Conservation (phyloP, 441 rosid species). For the California macrophylla region DNA sequence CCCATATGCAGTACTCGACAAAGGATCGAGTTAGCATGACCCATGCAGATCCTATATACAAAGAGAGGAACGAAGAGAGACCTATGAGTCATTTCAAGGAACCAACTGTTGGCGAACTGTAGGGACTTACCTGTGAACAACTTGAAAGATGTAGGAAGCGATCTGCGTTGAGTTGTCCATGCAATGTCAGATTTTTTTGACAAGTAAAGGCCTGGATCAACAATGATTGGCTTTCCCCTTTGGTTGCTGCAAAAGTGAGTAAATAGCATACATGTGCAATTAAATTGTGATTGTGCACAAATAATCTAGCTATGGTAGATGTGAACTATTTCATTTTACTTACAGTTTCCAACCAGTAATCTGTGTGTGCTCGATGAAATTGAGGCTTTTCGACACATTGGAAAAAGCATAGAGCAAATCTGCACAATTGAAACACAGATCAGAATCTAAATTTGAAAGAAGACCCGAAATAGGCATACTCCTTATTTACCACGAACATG, state of each 20-base stretch:
- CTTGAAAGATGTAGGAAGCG: slow-evolving; percentile 81
- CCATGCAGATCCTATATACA: slow-evolving; percentile 77
- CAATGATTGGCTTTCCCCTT: slow-evolving; percentile 67
- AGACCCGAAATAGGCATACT: neutral
- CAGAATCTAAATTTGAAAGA: slow-evolving; percentile 12
- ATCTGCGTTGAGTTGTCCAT: slow-evolving; percentile 72
- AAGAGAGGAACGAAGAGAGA: slow-evolving; percentile 6
- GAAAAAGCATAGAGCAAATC: slow-evolving; percentile 71
- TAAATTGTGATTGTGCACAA: neutral
- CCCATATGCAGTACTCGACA: slow-evolving; percentile 70
- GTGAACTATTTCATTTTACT: slow-evolving; percentile 22
- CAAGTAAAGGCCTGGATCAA: slow-evolving; percentile 87
- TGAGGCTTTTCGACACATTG: slow-evolving; percentile 58
- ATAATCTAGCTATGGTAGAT: slow-evolving; percentile 1
- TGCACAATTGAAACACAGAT: slow-evolving; percentile 29
- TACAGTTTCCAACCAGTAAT: slow-evolving; percentile 91
- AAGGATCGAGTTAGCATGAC: slow-evolving; percentile 56
- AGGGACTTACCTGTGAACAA: slow-evolving; percentile 52
- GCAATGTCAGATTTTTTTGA: slow-evolving; percentile 82
- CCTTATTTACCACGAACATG: neutral
- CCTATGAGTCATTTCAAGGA: neutral
- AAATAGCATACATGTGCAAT: slow-evolving; percentile 3
- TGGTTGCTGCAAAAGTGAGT: slow-evolving; percentile 45
- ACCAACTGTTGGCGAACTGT: neutral
- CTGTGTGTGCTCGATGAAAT: slow-evolving; percentile 74